These are phyloP conservation scores for Juglanconis juglandina DNA, from an alignment of 2,329 filamentous ascomycete genomes.

Conservation along the genomic window DNA sequence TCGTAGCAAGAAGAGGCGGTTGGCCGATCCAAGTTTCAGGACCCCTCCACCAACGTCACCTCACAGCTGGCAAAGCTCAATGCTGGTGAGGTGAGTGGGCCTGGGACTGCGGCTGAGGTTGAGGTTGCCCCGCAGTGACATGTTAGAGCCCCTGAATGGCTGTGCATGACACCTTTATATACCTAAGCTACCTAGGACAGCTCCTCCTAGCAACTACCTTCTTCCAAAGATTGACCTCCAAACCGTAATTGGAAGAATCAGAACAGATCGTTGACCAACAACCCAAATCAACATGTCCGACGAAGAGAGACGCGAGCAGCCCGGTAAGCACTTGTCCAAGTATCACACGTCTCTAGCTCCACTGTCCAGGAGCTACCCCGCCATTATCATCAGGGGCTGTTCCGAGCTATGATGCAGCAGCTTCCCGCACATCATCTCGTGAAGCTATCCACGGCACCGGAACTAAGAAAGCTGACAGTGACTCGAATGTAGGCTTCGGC, in stretches of 20 bases:
- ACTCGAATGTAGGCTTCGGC: slow-evolving; percentile 11
- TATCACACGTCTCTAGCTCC: no score
- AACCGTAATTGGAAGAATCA: neutral
- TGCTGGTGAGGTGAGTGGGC: neutral
- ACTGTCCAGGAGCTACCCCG: slow-evolving; percentile 14
- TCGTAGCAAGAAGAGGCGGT: neutral
- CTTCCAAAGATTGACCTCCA: neutral
- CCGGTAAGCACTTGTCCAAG: slow-evolving; percentile 19
- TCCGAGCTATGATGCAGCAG: neutral
- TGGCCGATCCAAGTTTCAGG: neutral
- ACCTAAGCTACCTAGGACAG: neutral
- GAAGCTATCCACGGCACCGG: neutral
- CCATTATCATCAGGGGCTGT: neutral
- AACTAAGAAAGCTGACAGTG: neutral
- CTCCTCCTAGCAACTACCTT: neutral
- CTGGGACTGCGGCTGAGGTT: neutral
- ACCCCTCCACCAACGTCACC: neutral
- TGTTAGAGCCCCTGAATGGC: neutral
- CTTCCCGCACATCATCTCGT: neutral
- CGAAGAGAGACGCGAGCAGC: slow-evolving; percentile 12
- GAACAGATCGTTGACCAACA: neutral
- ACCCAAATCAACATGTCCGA: slow-evolving; percentile 11
- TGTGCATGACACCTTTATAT: neutral
- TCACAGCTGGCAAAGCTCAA: neutral
- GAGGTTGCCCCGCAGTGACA: neutral